Percentiles rank a stretch among this genome's conserved stretches.
Evolutionary conservation across 345 rosid species (phyloP).

Genomic region (Durio zibethinus): DNA sequence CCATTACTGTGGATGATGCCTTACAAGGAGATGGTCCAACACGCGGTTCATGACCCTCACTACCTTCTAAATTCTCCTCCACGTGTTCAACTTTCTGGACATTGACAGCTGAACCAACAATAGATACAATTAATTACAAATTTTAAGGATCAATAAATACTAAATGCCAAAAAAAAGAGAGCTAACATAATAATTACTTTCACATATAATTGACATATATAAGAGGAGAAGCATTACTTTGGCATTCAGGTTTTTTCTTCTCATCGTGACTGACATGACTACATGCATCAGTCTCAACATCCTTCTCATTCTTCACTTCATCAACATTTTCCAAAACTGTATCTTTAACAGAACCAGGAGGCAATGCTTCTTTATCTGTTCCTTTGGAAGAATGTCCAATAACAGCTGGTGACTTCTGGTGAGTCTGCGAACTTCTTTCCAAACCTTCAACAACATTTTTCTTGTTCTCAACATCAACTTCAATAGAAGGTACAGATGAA

Average conservation of each 20-base stretch:
- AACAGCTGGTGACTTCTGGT: constrained; percentile 28
- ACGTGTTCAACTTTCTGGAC: constrained; percentile 30
- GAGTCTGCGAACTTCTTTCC: constrained; percentile 19
- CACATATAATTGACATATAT: neutral
- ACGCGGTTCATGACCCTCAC: neutral
- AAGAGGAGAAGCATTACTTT: constrained; percentile 18
- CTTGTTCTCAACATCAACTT: constrained; percentile 23
- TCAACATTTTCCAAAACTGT: constrained; percentile 16
- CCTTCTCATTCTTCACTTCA: constrained; percentile 36
- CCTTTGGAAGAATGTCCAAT: constrained; percentile 23
- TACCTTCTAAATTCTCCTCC: constrained; percentile 29
- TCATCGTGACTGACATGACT: neutral
- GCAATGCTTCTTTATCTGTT: constrained; percentile 20
- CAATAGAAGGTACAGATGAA: constrained; percentile 13
- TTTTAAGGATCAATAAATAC: neutral
- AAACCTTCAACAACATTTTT: constrained; percentile 16
- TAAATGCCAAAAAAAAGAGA: neutral
- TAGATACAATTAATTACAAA: constrained; percentile 11
- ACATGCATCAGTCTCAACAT: constrained; percentile 18
- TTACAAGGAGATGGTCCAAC: constrained; percentile 2
- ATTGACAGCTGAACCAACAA: constrained; percentile 22
- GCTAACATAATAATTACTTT: neutral
- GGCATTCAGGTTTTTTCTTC: constrained; percentile 24
- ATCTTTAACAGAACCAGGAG: constrained; percentile 27
- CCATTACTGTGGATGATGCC: neutral